Conservation (phyloP, 345 rosid genomes). For the Syzygium aromaticum region DNA sequence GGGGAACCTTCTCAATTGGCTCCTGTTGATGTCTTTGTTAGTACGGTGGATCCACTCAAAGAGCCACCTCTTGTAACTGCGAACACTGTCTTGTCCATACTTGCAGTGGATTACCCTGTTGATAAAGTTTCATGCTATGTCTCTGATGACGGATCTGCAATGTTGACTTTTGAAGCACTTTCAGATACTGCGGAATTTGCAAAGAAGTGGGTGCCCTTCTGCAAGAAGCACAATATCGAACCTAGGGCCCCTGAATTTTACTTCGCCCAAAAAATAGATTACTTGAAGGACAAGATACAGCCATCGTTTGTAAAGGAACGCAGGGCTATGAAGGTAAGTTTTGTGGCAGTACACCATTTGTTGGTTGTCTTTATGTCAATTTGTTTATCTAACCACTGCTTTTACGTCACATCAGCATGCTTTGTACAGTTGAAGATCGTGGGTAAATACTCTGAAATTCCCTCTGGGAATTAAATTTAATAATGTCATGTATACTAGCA, state of each 20-base stretch:
- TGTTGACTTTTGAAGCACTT: conserved; percentile 91
- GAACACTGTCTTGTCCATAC: conserved; percentile 91
- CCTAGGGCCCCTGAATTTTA: conserved; percentile 97
- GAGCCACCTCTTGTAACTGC: conserved; percentile 96
- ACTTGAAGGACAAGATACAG: conserved; percentile 88
- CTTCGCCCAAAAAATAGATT: conserved; percentile 91
- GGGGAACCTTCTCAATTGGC: conserved; percentile 88
- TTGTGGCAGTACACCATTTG: background rate
- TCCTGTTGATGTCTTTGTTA: conserved; percentile 90
- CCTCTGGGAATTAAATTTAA: background rate
- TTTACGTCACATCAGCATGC: background rate
- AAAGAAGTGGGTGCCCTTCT: conserved; percentile 96
- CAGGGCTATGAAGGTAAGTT: conserved; percentile 79
- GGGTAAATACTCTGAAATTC: background rate
- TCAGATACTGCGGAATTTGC: conserved; percentile 97
- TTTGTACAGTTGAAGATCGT: background rate
- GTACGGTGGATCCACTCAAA: conserved; percentile 95
- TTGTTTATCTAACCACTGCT: background rate
- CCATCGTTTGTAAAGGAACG: conserved; percentile 97
- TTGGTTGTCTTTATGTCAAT: background rate
- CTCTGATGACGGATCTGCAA: conserved; percentile 94
- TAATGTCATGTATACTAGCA: background rate
- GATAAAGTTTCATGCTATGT: conserved; percentile 98
- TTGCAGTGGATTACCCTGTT: conserved; percentile 92
- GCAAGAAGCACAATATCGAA: conserved; percentile 92